These are phyloP conservation scores for Geotrichum histeridarum DNA, from an alignment of 1,139 yeast species.

Conservation along the genomic window DNA sequence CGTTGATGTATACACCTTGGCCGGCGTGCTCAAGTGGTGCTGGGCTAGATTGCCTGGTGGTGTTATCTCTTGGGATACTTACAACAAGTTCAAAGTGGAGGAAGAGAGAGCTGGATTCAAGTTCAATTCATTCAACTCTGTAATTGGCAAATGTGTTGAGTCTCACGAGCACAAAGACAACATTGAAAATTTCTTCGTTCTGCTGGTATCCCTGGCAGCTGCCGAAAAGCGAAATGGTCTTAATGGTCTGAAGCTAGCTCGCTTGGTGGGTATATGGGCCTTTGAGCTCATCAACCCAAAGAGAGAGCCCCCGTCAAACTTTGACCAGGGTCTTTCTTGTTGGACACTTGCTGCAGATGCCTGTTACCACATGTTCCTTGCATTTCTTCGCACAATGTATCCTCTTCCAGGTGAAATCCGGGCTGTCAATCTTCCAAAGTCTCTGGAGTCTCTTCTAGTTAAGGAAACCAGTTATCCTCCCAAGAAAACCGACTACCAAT, in stretches of 20 bases:
- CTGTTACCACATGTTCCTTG: slow-evolving; percentile 68
- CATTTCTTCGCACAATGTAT: slow-evolving; percentile 71
- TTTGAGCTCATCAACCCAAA: slow-evolving; percentile 46
- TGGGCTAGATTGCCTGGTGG: slow-evolving; percentile 82
- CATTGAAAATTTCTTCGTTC: slow-evolving; percentile 78
- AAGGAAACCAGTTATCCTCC: slow-evolving; percentile 39
- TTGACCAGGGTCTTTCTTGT: slow-evolving; percentile 64
- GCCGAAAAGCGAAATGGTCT: slow-evolving; percentile 73
- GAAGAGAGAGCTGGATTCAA: slow-evolving; percentile 57
- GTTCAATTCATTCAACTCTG: slow-evolving; percentile 59
- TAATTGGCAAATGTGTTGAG: slow-evolving; percentile 77
- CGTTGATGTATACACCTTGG: slow-evolving; percentile 46
- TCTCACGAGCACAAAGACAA: slow-evolving; percentile 87
- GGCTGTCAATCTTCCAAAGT: slow-evolving; percentile 20
- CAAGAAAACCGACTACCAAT: slow-evolving; percentile 30
- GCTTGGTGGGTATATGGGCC: slow-evolving; percentile 88
- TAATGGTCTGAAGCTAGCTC: slow-evolving; percentile 73
- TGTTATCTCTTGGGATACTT: slow-evolving; percentile 81
- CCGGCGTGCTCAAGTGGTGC: slow-evolving; percentile 69
- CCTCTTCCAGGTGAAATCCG: slow-evolving; percentile 18
- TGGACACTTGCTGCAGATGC: slow-evolving; percentile 79
- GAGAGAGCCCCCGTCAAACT: slow-evolving; percentile 38
- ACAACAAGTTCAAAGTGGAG: slow-evolving; percentile 58
- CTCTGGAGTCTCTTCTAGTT: slow-evolving; percentile 48
- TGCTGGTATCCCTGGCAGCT: slow-evolving; percentile 74